phyloP scores from a whole-genome alignment of 129 eudicot genomes.

The Glebionis coronaria region DNA sequence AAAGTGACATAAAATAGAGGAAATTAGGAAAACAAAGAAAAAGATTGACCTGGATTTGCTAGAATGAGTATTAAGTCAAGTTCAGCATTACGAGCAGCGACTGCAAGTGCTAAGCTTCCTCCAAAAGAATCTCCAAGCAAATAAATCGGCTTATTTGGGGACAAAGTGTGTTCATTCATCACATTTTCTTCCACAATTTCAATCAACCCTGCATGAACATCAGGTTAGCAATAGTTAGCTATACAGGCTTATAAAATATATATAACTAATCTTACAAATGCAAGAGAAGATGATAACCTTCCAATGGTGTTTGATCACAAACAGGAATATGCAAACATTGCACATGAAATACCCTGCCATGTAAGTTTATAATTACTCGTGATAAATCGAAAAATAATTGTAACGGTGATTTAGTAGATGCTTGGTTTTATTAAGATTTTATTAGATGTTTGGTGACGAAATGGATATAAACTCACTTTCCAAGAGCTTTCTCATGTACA shows the following conservation, averaged over 20 bases:
- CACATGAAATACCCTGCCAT: slow-evolving; percentile 45
- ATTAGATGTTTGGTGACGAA: no score
- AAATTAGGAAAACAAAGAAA: background rate
- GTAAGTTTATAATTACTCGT: background rate
- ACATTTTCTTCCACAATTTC: slow-evolving; percentile 56
- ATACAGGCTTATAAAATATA: no score
- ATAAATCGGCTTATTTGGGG: slow-evolving; percentile 79
- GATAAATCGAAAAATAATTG: background rate
- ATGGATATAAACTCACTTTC: slow-evolving; percentile 66
- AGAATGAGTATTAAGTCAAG: slow-evolving; percentile 64
- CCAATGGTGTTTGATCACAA: slow-evolving; percentile 54
- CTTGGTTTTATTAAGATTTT: background rate
- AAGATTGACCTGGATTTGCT: slow-evolving; percentile 69
- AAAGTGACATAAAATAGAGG: background rate
- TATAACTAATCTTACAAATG: background rate
- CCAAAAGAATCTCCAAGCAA: slow-evolving; percentile 85
- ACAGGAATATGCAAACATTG: slow-evolving; percentile 74
- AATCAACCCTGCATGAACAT: slow-evolving; percentile 45
- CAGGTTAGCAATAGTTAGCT: background rate
- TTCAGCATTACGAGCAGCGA: slow-evolving; percentile 78
- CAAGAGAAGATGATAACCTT: slow-evolving; percentile 35
- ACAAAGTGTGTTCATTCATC: slow-evolving; percentile 51
- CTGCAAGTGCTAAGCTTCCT: slow-evolving; percentile 79
- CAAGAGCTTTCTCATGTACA: slow-evolving; percentile 59
- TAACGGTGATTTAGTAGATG: background rate